A percentile compares a stretch with the other conserved stretches of the same genome.
Evolutionary conservation across 371 early-diverging fungal species (phyloP).

Genomic region (Chytridium lagenaria): DNA sequence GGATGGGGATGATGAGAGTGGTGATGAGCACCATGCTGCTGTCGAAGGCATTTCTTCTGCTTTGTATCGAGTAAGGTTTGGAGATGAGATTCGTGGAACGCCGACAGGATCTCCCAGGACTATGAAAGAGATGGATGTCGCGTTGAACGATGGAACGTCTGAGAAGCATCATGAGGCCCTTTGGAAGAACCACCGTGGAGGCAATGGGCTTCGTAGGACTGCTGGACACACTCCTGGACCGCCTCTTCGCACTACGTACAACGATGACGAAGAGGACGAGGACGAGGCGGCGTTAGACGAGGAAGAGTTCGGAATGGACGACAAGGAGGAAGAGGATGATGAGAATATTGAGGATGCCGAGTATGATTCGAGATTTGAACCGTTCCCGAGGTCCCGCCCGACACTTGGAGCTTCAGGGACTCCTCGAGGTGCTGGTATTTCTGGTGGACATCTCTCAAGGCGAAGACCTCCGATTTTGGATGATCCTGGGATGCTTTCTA

Average conservation of each 20-base stretch:
- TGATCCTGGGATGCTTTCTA: conserved; percentile 1
- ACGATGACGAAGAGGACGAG: not conserved
- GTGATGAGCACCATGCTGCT: not conserved
- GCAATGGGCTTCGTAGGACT: not conserved
- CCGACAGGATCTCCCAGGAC: not conserved
- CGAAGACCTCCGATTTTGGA: not conserved
- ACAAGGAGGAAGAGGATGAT: not conserved
- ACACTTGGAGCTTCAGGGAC: not conserved
- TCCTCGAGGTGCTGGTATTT: not conserved
- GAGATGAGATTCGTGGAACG: not conserved
- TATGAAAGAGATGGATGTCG: conserved; percentile 5
- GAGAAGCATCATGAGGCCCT: not conserved
- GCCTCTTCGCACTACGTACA: not conserved
- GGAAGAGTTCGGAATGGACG: not conserved
- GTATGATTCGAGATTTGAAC: not conserved
- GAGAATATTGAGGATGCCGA: not conserved
- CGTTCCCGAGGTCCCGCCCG: not conserved
- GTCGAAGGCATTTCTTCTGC: not conserved
- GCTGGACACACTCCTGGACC: conserved; percentile 17
- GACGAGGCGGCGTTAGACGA: conserved; percentile 12
- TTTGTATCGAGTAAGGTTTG: conserved; percentile 6
- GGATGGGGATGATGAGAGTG: conserved; percentile 16
- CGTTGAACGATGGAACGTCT: not conserved
- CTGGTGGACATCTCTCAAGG: not conserved
- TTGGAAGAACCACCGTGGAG: not conserved